phyloP scores from a whole-genome alignment of 2,329 filamentous ascomycete species.

The Beauveria varroae region DNA sequence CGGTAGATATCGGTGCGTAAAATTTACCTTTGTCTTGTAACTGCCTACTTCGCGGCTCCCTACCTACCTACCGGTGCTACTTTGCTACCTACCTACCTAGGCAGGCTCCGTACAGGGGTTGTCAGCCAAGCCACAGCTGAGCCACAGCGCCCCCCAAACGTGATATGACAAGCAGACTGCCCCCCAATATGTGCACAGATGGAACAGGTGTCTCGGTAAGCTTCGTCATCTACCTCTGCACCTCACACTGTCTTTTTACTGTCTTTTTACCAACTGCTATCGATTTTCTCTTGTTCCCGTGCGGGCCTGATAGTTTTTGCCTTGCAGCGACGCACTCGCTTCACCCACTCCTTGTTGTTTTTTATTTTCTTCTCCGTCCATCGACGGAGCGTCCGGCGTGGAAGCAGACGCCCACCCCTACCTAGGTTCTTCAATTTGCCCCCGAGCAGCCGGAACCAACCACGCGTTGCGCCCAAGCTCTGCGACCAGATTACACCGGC shows the following conservation, averaged over 20 bases:
- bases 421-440: background rate
- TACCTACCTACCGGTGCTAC: no score
- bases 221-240: constrained; percentile 9
- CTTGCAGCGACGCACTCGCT: background rate
- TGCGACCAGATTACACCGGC: background rate
- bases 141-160: background rate
- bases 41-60: no score
- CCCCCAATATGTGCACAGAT: background rate
- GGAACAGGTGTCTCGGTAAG: constrained; percentile 9
- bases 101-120: background rate
- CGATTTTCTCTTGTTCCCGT: background rate
- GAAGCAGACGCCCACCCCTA: background rate
- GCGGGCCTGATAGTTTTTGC: background rate
- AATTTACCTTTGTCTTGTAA: no score
- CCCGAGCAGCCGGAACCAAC: background rate
- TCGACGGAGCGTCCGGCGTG: background rate
- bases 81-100: background rate
- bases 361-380: background rate
- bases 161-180: no score
- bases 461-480: background rate
- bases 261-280: background rate
- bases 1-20: no score
- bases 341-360: background rate
- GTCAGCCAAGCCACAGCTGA: constrained; percentile 6
- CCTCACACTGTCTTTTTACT: background rate